phyloP scores from a whole-genome alignment of 2,329 filamentous ascomycete genomes.

The Pseudogymnoascus sp. region DNA sequence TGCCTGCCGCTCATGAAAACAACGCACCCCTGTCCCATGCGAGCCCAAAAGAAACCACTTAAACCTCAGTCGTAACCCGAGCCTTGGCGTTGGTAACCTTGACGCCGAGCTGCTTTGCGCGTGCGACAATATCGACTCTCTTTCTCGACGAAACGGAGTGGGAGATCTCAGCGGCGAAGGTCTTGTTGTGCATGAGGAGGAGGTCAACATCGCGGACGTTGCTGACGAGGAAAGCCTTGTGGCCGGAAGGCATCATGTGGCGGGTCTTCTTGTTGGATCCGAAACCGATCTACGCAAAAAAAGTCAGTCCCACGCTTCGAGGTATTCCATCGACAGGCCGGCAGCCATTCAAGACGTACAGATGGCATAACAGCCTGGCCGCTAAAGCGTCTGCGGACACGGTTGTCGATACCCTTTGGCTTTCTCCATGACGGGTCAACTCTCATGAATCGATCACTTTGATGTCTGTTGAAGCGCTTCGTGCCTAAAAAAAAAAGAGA shows the following conservation, averaged over 20 bases:
- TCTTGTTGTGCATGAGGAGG: slow-evolving; percentile 99
- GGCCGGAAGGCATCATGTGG: slow-evolving; percentile 97
- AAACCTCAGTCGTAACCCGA: slow-evolving; percentile 92
- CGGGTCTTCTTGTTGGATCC: slow-evolving; percentile 99
- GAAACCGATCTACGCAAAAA: slow-evolving; percentile 72
- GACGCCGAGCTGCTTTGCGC: slow-evolving; percentile 96
- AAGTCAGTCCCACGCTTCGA: slow-evolving; percentile 18
- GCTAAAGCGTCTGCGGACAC: slow-evolving; percentile 94
- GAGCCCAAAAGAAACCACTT: slow-evolving; percentile 33
- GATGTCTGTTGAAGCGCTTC: slow-evolving; percentile 93
- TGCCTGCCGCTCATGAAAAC: slow-evolving; percentile 25
- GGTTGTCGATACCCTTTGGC: slow-evolving; percentile 99
- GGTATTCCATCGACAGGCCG: background rate
- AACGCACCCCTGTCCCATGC: slow-evolving; percentile 27
- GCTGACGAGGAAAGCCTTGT: slow-evolving; percentile 99
- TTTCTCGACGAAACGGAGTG: slow-evolving; percentile 98
- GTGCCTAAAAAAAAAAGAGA: slow-evolving; percentile 54
- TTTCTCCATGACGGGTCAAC: slow-evolving; percentile 91
- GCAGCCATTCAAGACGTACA: slow-evolving; percentile 52
- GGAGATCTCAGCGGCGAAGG: slow-evolving; percentile 97
- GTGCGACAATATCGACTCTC: slow-evolving; percentile 94
- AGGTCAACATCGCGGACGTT: slow-evolving; percentile 95
- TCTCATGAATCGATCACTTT: slow-evolving; percentile 94
- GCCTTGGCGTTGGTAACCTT: slow-evolving; percentile 99
- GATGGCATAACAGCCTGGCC: slow-evolving; percentile 95